Conservation (phyloP, 306 rosid species). For the Sphenostylis stenocarpa region DNA sequence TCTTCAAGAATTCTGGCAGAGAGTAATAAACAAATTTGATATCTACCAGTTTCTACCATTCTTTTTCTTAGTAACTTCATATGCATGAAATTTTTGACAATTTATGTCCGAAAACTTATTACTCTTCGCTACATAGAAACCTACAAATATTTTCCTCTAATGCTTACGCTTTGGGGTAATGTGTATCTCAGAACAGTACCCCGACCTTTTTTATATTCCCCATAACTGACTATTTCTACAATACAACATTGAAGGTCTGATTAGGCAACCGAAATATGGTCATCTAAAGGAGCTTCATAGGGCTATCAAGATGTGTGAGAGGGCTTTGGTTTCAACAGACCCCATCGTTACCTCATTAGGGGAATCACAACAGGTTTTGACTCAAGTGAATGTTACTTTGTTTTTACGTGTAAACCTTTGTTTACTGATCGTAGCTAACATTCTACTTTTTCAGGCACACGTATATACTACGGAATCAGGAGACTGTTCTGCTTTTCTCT, state of each 20-base stretch:
- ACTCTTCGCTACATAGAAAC: background rate
- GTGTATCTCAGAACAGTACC: background rate
- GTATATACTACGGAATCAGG: constrained; percentile 73
- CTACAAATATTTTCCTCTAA: background rate
- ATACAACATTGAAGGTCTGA: constrained; percentile 58
- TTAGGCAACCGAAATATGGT: constrained; percentile 80
- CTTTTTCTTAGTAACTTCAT: background rate
- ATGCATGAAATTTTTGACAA: background rate
- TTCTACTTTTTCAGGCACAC: constrained; percentile 53
- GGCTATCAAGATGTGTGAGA: constrained; percentile 71
- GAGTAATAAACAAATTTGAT: background rate
- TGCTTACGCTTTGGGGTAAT: constrained; percentile 12
- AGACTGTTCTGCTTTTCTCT: constrained; percentile 74
- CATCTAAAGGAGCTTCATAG: constrained; percentile 83
- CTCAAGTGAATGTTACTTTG: constrained; percentile 12
- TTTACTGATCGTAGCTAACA: constrained; percentile 20
- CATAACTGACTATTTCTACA: constrained; percentile 22
- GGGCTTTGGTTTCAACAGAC: constrained; percentile 70
- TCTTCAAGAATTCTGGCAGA: background rate
- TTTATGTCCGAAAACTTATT: background rate
- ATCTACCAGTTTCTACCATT: background rate
- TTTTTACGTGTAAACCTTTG: background rate
- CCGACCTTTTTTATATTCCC: background rate
- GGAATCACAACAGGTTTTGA: constrained; percentile 66
- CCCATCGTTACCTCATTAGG: constrained; percentile 75